Base-by-base conservation (phyloP, 495 filamentous ascomycete genomes). In the Penicillium canariense region DNA sequence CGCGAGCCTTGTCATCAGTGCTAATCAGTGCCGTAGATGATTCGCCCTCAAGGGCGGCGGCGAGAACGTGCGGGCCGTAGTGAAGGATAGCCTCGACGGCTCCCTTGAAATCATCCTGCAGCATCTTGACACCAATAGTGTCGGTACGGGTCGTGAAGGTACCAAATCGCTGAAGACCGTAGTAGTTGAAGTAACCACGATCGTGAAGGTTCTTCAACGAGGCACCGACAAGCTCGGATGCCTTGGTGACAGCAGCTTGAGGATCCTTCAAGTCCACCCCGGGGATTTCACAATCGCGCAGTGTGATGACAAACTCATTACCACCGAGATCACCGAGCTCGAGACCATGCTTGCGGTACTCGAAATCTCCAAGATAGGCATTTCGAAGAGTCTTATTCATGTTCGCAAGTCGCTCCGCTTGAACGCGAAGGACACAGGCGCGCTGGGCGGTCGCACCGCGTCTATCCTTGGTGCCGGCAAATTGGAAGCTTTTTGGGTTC, bases 111-210 rank as follows among this genome's bases (percentile, higher is more conserved):
- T 96, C 83, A 11, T 79, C 83, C 60, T 89, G 81, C 1, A 98
- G 81, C 48, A 98, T 87, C 64, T 88, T 88, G 63, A 88, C 77
- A 30, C 94, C 94, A 11, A 96, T 69, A 1, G 81, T 79, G 58
- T 96, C 88, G 1, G 94, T 97, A 4, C 89, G 84, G 5, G 86
- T 87, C 3, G 80, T 69, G 68, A 91, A 92, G 3, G 89, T 88
- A 22, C 94, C 94, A 60, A 98, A 98, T 11, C 94, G 84, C 71
- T 98, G 94, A 2, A 97, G 81, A 12, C 94, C 94, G 55, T 88
- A 98, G 74, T 97, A 97, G 68, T 98, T 97, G 68, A 97, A 84
- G 72, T 96, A 98, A 0, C 94, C 94, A 12, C 82, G 73, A 39
- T 81, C 67, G 47, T 70, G 68, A 8, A 91, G 75, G 25, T 77